Conservation (phyloP, 805 yeast species). For the Tetrapisispora iriomotensis region DNA sequence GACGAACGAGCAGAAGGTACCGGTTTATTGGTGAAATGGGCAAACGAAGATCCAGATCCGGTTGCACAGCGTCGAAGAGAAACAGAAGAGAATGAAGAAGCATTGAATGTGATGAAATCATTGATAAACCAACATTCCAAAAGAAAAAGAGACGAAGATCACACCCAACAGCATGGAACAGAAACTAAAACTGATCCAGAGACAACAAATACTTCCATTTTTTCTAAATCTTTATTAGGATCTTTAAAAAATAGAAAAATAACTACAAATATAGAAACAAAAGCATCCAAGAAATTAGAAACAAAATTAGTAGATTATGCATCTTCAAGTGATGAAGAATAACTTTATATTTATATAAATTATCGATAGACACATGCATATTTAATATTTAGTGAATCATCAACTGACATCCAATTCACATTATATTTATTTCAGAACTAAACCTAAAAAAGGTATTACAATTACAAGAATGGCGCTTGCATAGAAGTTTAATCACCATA, state of each 20-base stretch:
- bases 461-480: too few species aligned
- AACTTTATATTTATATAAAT: neutral
- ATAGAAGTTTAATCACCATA: too few species aligned
- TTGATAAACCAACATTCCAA: neutral
- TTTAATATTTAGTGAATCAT: neutral
- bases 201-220: too few species aligned
- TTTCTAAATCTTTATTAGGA: neutral
- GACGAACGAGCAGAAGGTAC: conserved; percentile 45
- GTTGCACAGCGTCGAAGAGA: conserved; percentile 22
- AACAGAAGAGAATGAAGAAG: conserved; percentile 18
- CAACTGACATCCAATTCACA: neutral
- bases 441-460: neutral
- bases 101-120: conserved; percentile 13
- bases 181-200: neutral
- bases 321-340: conserved; percentile 3
- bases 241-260: neutral
- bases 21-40: conserved; percentile 59
- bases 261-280: neutral
- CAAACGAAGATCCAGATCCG: conserved; percentile 80
- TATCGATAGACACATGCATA: neutral
- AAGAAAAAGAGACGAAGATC: neutral
- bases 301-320: neutral
- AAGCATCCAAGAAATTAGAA: neutral
- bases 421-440: neutral
- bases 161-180: too few species aligned